These are phyloP conservation scores for Yamadazyma mexicana DNA, from an alignment of 1,139 yeast species.

Conservation along the genomic window DNA sequence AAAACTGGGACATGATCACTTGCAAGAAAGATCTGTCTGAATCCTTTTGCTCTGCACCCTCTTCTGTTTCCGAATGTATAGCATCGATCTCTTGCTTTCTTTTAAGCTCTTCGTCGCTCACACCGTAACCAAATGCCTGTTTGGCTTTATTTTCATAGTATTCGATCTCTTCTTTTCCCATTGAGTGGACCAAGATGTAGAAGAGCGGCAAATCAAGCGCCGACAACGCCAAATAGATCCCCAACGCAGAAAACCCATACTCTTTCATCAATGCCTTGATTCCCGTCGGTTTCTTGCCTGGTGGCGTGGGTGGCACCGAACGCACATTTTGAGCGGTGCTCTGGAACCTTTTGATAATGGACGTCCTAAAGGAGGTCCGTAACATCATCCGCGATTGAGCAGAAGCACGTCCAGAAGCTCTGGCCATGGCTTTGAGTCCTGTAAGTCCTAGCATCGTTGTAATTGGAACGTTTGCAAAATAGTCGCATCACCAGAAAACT, in stretches of 20 bases:
- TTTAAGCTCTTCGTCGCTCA: slow-evolving; percentile 39
- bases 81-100: slow-evolving; percentile 32
- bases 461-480: background rate
- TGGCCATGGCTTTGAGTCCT: slow-evolving; percentile 3
- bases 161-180: slow-evolving; percentile 79
- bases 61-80: slow-evolving; percentile 22
- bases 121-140: slow-evolving; percentile 58
- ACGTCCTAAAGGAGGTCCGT: background rate
- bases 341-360: slow-evolving; percentile 1
- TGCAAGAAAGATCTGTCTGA: slow-evolving; percentile 8
- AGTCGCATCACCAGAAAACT: no score
- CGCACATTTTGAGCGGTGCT: background rate
- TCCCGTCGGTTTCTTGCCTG: slow-evolving; percentile 41
- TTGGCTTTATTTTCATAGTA: slow-evolving; percentile 63
- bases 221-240: slow-evolving; percentile 72
- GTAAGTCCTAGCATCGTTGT: slow-evolving; percentile 1
- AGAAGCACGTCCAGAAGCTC: background rate
- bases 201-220: slow-evolving; percentile 81
- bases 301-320: slow-evolving; percentile 16
- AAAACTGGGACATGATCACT: slow-evolving; percentile 42
- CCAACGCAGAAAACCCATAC: slow-evolving; percentile 91
- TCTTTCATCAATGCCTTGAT: slow-evolving; percentile 73
- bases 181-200: slow-evolving; percentile 76
- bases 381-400: background rate
- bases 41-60: slow-evolving; percentile 8